Conservation (phyloP, 2,329 filamentous ascomycete species). For the Colletotrichum graminicola region DNA sequence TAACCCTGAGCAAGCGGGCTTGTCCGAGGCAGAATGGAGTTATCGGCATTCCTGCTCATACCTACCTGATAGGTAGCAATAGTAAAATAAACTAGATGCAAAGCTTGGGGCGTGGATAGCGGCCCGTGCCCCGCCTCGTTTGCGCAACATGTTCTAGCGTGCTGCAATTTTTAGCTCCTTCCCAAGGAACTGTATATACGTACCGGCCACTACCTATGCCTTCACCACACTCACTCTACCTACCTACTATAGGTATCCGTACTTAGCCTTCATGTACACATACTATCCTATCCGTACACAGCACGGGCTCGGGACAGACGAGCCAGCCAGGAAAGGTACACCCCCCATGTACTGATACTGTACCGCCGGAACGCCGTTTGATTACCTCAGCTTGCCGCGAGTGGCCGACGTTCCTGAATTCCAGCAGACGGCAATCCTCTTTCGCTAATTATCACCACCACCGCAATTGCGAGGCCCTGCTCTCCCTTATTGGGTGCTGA, state of each 20-base stretch:
- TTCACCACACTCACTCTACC: no score
- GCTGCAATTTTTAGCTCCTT: slow-evolving; percentile 18
- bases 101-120: slow-evolving; percentile 26
- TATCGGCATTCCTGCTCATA: not conserved
- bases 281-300: no score
- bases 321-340: not conserved
- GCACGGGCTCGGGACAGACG: not conserved
- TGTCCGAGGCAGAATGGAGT: not conserved
- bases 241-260: no score
- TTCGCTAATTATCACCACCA: not conserved
- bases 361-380: not conserved
- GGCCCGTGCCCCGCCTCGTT: slow-evolving; percentile 35
- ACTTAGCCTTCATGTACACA: not conserved
- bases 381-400: slow-evolving; percentile 18
- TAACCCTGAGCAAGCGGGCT: not conserved
- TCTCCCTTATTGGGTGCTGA: not conserved
- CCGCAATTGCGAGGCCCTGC: not conserved
- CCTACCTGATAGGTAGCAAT: not conserved
- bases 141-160: not conserved
- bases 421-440: not conserved
- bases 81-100: not conserved
- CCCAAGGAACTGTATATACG: not conserved
- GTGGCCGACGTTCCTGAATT: not conserved
- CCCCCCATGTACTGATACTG: no score
- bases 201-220: not conserved